Percentiles rank a stretch among this genome's conserved stretches.
phyloP scores from a whole-genome alignment of 208 protist genomes.

The Phytomonas sp. region DNA sequence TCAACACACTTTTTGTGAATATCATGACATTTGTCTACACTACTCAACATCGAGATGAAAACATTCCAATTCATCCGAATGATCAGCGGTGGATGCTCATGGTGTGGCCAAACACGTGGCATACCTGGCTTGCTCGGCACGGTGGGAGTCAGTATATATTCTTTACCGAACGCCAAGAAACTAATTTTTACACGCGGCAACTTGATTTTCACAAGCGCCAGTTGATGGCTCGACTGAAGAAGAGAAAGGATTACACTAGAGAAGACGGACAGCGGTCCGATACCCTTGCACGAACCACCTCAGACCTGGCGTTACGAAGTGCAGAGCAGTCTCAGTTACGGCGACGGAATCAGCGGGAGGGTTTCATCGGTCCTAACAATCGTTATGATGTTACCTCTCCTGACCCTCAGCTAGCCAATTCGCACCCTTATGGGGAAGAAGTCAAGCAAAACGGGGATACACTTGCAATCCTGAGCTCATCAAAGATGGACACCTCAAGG shows the following conservation, averaged over 20 bases:
- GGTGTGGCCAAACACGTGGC: conserved; percentile 83
- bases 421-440: not conserved
- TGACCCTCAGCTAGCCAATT: not conserved
- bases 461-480: not conserved
- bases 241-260: conserved; percentile 8
- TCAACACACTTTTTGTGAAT: conserved; percentile 64
- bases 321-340: not conserved
- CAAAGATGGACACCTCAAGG: not conserved
- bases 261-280: not conserved
- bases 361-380: not conserved
- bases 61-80: conserved; percentile 52
- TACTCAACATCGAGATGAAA: conserved; percentile 38
- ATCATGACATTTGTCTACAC: conserved; percentile 85
- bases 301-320: not conserved
- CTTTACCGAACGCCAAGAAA: conserved; percentile 57
- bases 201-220: conserved; percentile 55
- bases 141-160: conserved; percentile 91
- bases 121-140: conserved; percentile 73
- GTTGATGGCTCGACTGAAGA: conserved; percentile 46
- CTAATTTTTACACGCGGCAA: conserved; percentile 63
- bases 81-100: conserved; percentile 79
- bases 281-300: not conserved
- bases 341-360: not conserved
- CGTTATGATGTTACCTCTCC: not conserved
- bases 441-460: not conserved